Conservation (phyloP, 208 protist genomes). For the Wallacemonas sp. region DNA sequence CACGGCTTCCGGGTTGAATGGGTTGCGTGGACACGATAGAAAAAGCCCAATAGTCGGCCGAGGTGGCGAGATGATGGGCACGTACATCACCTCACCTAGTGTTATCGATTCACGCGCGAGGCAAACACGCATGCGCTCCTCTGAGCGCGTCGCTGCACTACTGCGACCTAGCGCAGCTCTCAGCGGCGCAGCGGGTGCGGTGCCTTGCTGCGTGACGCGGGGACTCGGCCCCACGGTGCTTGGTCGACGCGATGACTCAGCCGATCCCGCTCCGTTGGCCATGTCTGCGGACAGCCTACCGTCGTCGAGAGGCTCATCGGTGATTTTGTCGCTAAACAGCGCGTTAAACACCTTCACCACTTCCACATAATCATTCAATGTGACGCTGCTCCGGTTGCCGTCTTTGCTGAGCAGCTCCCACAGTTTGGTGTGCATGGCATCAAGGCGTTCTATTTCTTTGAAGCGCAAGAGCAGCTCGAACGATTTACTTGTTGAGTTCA, state of each 20-base stretch:
- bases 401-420: conserved; percentile 62
- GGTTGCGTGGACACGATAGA: conserved; percentile 62
- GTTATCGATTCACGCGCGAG: background rate
- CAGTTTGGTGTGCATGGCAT: conserved; percentile 72
- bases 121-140: conserved; percentile 13
- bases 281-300: conserved; percentile 6
- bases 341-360: conserved; percentile 52
- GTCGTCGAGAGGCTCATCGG: too few relatives aligned
- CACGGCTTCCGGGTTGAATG: conserved; percentile 33
- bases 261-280: background rate
- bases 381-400: conserved; percentile 46
- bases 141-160: conserved; percentile 4
- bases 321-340: background rate
- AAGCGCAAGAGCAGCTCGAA: conserved; percentile 83
- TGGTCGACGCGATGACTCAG: conserved; percentile 1
- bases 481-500: conserved; percentile 64
- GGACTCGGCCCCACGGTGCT: background rate
- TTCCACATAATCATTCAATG: conserved; percentile 56
- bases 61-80: conserved; percentile 43
- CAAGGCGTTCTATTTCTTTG: conserved; percentile 75
- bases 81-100: conserved; percentile 55
- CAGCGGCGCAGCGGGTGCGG: background rate
- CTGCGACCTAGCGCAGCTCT: background rate
- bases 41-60: conserved; percentile 64
- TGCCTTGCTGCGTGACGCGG: background rate